Evolutionary conservation across 2,329 filamentous ascomycete species (phyloP).

Genomic region (Penicillium sp.): DNA sequence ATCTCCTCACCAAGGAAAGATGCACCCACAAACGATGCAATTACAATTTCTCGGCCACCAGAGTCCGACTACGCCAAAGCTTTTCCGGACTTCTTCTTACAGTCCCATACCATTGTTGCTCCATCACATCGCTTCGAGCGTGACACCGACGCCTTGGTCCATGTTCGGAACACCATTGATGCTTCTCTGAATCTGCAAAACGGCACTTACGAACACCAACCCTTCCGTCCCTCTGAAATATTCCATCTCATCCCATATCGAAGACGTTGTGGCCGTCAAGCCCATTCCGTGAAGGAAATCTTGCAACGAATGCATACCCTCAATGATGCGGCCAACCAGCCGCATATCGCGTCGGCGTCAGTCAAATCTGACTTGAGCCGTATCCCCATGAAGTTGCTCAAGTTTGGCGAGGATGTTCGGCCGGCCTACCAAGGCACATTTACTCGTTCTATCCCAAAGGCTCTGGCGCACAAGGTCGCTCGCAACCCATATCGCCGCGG

Average conservation of each 20-base stretch:
- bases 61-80: conserved; percentile 62
- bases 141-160: conserved; percentile 57
- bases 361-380: conserved; percentile 40
- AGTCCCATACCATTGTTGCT: conserved; percentile 71
- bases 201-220: conserved; percentile 11
- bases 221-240: conserved; percentile 36
- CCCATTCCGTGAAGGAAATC: conserved; percentile 57
- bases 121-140: conserved; percentile 54
- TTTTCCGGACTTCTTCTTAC: conserved; percentile 81
- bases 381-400: conserved; percentile 59
- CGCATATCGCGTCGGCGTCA: conserved; percentile 28
- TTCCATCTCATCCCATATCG: conserved; percentile 42
- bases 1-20: conserved; percentile 33
- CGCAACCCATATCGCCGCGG: conserved; percentile 55
- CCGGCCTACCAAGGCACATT: conserved; percentile 65
- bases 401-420: conserved; percentile 62
- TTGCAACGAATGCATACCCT: conserved; percentile 55
- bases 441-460: conserved; percentile 47
- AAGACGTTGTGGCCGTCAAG: conserved; percentile 33
- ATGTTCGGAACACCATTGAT: conserved; percentile 53
- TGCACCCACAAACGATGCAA: conserved; percentile 4
- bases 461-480: conserved; percentile 47
- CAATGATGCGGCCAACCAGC: conserved; percentile 9
- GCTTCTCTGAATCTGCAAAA: conserved; percentile 32
- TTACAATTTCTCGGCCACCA: conserved; percentile 18